Conservation (phyloP, 2,329 filamentous ascomycete genomes). For the Fusarium sp. region DNA sequence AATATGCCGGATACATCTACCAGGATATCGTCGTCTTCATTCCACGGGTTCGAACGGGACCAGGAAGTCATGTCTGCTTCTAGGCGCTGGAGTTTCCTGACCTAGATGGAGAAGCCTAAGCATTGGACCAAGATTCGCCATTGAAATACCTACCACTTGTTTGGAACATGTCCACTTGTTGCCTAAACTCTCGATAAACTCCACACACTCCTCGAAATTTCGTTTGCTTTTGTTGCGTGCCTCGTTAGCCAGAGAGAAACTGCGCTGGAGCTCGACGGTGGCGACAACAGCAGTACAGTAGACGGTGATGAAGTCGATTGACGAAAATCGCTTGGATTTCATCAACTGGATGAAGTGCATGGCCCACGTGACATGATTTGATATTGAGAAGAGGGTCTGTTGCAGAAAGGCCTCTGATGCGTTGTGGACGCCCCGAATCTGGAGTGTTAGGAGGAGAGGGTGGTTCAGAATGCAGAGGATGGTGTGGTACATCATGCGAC, state of each 20-base stretch:
- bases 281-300: constrained; percentile 12
- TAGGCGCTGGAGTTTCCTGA: not conserved
- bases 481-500: constrained; percentile 19
- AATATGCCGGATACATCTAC: not conserved
- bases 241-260: not conserved
- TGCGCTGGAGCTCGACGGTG: constrained; percentile 15
- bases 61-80: not conserved
- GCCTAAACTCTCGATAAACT: not conserved
- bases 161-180: not conserved
- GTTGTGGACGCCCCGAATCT: constrained; percentile 4
- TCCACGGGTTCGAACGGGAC: not conserved
- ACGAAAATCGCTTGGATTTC: not conserved
- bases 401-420: constrained; percentile 18
- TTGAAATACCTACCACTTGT: not conserved
- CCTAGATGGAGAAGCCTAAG: not conserved
- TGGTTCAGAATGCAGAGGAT: constrained; percentile 19
- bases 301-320: not conserved
- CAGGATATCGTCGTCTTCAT: not conserved
- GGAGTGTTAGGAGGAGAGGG: constrained; percentile 10
- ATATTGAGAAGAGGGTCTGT: not conserved
- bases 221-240: not conserved
- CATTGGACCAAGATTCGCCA: not conserved
- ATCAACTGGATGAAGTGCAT: constrained; percentile 13
- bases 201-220: not conserved
- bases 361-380: constrained; percentile 5